Evolutionary conservation across 2,329 filamentous ascomycete species (phyloP), one percentile per base, ranked within the genome.

Genomic region (Byssothecium circinans): DNA sequence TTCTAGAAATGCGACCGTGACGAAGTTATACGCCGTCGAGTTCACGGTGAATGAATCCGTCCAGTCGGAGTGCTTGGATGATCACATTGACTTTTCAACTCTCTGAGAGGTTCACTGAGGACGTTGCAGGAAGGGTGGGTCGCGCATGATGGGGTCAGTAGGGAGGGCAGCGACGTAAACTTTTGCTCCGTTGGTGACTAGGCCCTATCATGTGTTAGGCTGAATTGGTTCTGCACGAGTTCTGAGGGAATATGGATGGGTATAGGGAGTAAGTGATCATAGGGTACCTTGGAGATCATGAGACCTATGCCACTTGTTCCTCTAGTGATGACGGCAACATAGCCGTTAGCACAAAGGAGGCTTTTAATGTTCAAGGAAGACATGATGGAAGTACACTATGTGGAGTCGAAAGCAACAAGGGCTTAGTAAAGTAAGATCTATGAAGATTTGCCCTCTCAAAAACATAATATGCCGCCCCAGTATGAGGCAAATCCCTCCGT

Each of bases 11-110:
- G 76, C 75, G 2, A 79, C 75, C 1, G 71, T 69, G 8, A 79
- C 64, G 53, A 76, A 79, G 45, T 78, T 79, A 47, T 79, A 77
- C 1, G 77, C 76, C 3, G 75, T 76, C 0, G 74, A 75, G 49
- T 80, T 80, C 36, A 79, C 64, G 12, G 67, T 62, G 46, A 80
- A 79, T 0, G 75, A 76, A 27, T 71, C 64, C 0, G 67, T 67
- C 76, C 77, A 79, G 54, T 77, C 75, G 0, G 62, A 62, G 30
- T 74, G 61, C 7, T 45, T 33, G 2, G 69, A 73, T 3, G 76
- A 78, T 75, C 75, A 78, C 65, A 79, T 71, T 1, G 76, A 78
- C 2, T 60, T 56, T 77, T 75, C 12, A 79, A 58, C 23, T 76
- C 72, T 0, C 64, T 17, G 0, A 79, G 55, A 0, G 75, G 57